phyloP scores from a whole-genome alignment of 2,329 filamentous ascomycete species.

The Juglanconis oblonga region DNA sequence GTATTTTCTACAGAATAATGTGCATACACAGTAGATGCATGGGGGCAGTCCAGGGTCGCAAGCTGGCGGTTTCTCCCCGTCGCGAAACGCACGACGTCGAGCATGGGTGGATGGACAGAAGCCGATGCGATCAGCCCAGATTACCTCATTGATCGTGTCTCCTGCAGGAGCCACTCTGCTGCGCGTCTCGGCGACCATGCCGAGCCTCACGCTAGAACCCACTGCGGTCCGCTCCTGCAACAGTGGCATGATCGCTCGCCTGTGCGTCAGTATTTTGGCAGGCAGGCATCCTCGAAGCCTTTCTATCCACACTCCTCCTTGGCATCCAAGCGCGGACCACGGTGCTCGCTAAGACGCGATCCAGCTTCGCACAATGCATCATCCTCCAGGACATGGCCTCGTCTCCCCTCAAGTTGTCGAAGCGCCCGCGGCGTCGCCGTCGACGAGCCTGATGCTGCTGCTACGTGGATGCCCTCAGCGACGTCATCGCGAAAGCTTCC shows the following conservation, averaged over 20 bases:
- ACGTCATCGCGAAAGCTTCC: too few relatives aligned
- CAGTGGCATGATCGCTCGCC: conserved; percentile 7
- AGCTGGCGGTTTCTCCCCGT: too few relatives aligned
- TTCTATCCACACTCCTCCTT: background rate
- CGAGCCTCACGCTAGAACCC: conserved; percentile 8
- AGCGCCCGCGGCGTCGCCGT: too few relatives aligned
- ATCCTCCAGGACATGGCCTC: background rate
- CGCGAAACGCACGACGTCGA: too few relatives aligned
- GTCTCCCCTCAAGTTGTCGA: too few relatives aligned
- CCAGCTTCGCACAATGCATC: background rate
- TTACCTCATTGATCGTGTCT: conserved; percentile 1
- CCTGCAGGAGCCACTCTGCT: background rate
- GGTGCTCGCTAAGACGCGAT: background rate
- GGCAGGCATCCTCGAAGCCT: background rate
- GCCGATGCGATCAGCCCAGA: conserved; percentile 5
- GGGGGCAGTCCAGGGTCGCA: too few relatives aligned
- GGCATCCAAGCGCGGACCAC: background rate
- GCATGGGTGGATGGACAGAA: background rate
- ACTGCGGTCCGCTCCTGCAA: conserved; percentile 15
- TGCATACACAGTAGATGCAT: too few relatives aligned
- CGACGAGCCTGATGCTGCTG: too few relatives aligned
- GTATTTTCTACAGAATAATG: background rate
- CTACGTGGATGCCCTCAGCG: too few relatives aligned
- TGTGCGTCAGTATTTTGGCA: too few relatives aligned
- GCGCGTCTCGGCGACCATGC: conserved; percentile 2